phyloP scores from a whole-genome alignment of 495 filamentous ascomycete species.

The Tricharina praecox region DNA sequence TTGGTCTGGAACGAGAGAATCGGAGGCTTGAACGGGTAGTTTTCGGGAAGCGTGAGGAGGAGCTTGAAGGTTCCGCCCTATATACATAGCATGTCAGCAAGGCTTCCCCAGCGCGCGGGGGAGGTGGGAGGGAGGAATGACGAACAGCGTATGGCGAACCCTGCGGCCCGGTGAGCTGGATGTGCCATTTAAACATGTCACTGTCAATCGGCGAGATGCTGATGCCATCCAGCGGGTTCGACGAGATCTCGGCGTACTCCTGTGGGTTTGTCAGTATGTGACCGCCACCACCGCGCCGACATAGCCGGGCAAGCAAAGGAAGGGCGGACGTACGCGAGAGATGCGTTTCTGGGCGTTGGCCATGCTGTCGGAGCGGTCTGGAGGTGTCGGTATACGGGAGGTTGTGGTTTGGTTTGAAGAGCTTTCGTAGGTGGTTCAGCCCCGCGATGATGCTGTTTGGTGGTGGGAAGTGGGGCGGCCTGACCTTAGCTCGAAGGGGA shows the following conservation, averaged over 20 bases:
- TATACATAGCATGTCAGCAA: neutral
- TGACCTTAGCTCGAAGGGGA: too few species aligned
- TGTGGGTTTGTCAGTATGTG: constrained; percentile 25
- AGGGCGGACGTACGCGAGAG: constrained; percentile 15
- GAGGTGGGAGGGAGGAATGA: constrained; percentile 10
- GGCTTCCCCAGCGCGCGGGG: neutral
- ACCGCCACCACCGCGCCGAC: constrained; percentile 5
- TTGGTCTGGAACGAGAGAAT: constrained; percentile 75
- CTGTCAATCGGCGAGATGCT: constrained; percentile 47
- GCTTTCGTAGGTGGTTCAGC: neutral
- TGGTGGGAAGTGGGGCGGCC: too few species aligned
- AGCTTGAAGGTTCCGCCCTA: constrained; percentile 54
- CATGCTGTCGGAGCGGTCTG: constrained; percentile 4
- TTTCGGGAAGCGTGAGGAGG: constrained; percentile 54
- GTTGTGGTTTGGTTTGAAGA: neutral
- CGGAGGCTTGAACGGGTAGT: constrained; percentile 94
- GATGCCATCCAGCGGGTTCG: constrained; percentile 36
- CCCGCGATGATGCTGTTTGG: too few species aligned
- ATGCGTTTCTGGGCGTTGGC: constrained; percentile 20
- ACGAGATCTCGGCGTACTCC: constrained; percentile 56
- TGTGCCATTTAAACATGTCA: constrained; percentile 69
- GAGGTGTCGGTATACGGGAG: neutral
- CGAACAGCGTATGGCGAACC: constrained; percentile 54
- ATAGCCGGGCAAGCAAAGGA: neutral
- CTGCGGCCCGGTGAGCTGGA: constrained; percentile 57